Evolutionary conservation across 805 yeast genomes (phyloP).

Genomic region (Candida tallmaniae): DNA sequence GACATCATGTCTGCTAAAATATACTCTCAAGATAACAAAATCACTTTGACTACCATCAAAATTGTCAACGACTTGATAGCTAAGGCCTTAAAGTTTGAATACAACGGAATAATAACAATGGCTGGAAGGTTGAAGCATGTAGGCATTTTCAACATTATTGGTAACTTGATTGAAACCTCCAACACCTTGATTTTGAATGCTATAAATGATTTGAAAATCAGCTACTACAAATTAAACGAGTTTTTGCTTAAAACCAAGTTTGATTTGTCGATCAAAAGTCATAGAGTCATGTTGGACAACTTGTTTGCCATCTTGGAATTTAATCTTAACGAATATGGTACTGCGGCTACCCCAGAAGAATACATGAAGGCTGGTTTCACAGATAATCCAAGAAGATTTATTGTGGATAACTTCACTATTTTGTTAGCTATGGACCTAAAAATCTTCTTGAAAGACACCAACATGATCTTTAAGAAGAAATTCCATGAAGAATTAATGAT

Average conservation of each 20-base stretch:
- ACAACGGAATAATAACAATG: slow-evolving; percentile 40
- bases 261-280: slow-evolving; percentile 35
- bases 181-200: slow-evolving; percentile 29
- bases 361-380: slow-evolving; percentile 45
- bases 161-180: slow-evolving; percentile 35
- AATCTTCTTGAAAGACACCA: slow-evolving; percentile 51
- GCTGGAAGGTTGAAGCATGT: slow-evolving; percentile 45
- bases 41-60: slow-evolving; percentile 39
- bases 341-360: slow-evolving; percentile 40
- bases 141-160: slow-evolving; percentile 42
- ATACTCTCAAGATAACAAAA: slow-evolving; percentile 40
- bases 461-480: slow-evolving; percentile 56
- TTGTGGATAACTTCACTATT: slow-evolving; percentile 42
- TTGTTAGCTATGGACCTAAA: slow-evolving; percentile 51
- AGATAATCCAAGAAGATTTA: slow-evolving; percentile 38
- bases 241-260: slow-evolving; percentile 30
- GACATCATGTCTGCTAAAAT: slow-evolving; percentile 40
- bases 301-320: slow-evolving; percentile 36
- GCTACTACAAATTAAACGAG: slow-evolving; percentile 33
- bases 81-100: slow-evolving; percentile 38
- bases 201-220: slow-evolving; percentile 24
- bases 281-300: slow-evolving; percentile 37
- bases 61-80: slow-evolving; percentile 42
- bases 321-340: slow-evolving; percentile 39
- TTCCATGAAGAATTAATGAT: slow-evolving; percentile 64